These are phyloP conservation scores for Neotropicomus parvogracilis DNA, from an alignment of 1,284 basidiomycete species.

Conservation along the genomic window DNA sequence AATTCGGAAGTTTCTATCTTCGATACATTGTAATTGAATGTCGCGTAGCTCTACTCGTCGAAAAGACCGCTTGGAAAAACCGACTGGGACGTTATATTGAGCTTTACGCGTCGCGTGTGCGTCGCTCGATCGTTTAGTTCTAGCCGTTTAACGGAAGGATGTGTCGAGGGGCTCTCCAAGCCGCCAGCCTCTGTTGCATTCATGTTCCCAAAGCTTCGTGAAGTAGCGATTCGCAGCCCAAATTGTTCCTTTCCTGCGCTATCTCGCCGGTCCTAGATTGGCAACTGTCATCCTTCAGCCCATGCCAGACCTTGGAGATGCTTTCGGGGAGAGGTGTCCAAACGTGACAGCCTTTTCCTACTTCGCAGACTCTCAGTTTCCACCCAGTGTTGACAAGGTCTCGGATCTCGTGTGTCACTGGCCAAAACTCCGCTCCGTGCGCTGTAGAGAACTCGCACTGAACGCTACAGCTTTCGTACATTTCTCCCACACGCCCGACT, in stretches of 20 bases:
- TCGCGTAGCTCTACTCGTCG: background rate
- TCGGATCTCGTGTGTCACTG: background rate
- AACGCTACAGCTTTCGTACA: background rate
- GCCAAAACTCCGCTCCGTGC: background rate
- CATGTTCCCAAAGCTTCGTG: background rate
- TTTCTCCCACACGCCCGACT: background rate
- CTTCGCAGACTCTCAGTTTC: too few relatives aligned
- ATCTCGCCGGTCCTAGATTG: background rate
- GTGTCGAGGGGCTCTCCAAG: background rate
- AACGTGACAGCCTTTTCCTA: too few relatives aligned
- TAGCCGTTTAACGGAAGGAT: background rate
- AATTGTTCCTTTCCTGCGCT: background rate
- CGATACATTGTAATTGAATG: background rate
- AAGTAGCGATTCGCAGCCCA: fast-evolving
- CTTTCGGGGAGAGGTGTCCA: background rate
- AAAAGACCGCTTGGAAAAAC: background rate
- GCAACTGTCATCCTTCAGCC: too few relatives aligned
- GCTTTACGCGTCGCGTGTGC: background rate
- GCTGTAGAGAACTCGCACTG: background rate
- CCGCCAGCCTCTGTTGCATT: background rate
- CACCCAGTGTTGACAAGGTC: background rate
- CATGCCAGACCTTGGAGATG: background rate
- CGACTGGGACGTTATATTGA: background rate
- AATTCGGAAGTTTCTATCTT: too few relatives aligned
- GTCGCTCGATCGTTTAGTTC: too few relatives aligned